phyloP scores from a whole-genome alignment of 1,139 yeast species.

The Petasospora rhodanensis region DNA sequence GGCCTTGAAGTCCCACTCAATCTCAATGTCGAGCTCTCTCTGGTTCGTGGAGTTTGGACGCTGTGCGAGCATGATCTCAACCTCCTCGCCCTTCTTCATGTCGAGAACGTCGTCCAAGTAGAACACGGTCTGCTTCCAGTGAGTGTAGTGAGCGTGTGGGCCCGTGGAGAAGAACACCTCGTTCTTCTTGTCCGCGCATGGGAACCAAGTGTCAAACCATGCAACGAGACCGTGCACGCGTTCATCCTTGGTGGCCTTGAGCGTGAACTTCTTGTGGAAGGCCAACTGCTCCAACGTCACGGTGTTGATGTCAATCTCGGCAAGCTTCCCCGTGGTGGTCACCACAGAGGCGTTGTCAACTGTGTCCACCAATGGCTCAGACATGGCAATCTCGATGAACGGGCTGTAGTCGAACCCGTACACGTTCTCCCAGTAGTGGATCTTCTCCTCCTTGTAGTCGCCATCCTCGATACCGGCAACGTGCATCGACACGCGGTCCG shows the following conservation, averaged over 20 bases:
- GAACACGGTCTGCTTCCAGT: conserved; percentile 97
- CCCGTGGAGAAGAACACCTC: conserved; percentile 73
- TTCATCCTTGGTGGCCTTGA: conserved; percentile 76
- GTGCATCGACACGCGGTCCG: conserved; percentile 88
- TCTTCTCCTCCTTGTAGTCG: conserved; percentile 87
- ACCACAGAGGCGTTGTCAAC: conserved; percentile 78
- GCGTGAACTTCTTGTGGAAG: conserved; percentile 60
- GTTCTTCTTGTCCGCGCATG: conserved; percentile 45
- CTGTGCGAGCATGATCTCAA: conserved; percentile 68
- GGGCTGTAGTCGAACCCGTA: conserved; percentile 93
- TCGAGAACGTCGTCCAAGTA: conserved; percentile 81
- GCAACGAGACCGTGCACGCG: conserved; percentile 83
- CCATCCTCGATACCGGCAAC: conserved; percentile 95
- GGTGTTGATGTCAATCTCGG: conserved; percentile 85
- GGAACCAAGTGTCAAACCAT: conserved; percentile 94
- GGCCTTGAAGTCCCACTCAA: conserved; percentile 46
- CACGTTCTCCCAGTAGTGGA: conserved; percentile 94
- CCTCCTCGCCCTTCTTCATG: conserved; percentile 68
- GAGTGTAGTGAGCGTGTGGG: conserved; percentile 77
- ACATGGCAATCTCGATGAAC: conserved; percentile 68
- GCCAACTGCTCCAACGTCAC: conserved; percentile 80
- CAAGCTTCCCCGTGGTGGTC: conserved; percentile 65
- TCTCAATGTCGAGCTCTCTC: conserved; percentile 75
- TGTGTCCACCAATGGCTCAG: conserved; percentile 91
- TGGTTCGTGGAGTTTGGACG: conserved; percentile 77